phyloP scores from a whole-genome alignment of 495 filamentous ascomycete genomes.

The Diplogelasinospora grovesii region DNA sequence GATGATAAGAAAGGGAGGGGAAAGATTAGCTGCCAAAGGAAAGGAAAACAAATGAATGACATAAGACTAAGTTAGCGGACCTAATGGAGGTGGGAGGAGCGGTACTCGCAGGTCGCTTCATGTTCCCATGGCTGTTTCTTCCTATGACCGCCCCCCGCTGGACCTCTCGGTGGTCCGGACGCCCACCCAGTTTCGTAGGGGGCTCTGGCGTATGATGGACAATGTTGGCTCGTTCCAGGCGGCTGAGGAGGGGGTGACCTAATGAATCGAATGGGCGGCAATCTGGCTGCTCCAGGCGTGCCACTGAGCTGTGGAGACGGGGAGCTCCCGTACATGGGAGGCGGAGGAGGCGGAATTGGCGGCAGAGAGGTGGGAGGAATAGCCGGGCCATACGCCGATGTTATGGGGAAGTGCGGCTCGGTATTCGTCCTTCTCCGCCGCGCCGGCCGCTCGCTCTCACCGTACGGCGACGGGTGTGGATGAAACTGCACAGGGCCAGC shows the following conservation, averaged over 20 bases:
- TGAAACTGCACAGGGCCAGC: slow-evolving; percentile 9
- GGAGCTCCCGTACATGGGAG: slow-evolving; percentile 24
- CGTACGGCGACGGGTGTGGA: slow-evolving; percentile 18
- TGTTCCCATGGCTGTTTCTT: slow-evolving; percentile 10
- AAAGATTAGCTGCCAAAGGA: no score
- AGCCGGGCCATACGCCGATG: slow-evolving; percentile 31
- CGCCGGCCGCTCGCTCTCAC: slow-evolving; percentile 37
- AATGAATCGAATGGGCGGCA: slow-evolving; percentile 37
- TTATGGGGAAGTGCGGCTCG: slow-evolving; percentile 30
- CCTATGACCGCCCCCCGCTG: slow-evolving; percentile 19
- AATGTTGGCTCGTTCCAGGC: slow-evolving; percentile 18
- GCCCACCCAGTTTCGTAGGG: slow-evolving; percentile 42
- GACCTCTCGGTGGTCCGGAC: slow-evolving; percentile 27
- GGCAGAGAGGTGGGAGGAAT: slow-evolving; percentile 27
- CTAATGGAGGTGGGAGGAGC: no score
- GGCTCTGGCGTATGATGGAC: slow-evolving; percentile 23
- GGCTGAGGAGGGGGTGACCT: slow-evolving; percentile 22
- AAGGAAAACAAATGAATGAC: no score
- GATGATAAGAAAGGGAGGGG: no score
- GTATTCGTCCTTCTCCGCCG: slow-evolving; percentile 40
- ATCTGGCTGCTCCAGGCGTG: slow-evolving; percentile 29
- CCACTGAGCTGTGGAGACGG: slow-evolving; percentile 36
- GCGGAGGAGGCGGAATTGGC: slow-evolving; percentile 22
- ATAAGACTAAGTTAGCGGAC: no score
- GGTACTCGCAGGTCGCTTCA: no score